Evolutionary conservation across 2,329 filamentous ascomycete species (phyloP).

Genomic region (Dendryphion nanum): DNA sequence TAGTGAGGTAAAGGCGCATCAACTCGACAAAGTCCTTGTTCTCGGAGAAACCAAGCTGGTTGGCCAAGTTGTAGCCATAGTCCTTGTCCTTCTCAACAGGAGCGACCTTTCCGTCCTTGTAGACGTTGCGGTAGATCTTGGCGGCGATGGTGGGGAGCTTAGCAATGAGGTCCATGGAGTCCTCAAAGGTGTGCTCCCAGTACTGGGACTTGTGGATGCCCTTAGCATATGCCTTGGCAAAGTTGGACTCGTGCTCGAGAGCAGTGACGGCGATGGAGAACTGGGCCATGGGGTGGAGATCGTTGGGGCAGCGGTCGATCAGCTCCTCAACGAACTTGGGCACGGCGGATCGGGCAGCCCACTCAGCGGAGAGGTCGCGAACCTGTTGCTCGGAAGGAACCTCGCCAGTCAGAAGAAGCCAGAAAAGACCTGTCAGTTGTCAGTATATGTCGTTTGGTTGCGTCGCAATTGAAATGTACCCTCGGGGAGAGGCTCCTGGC

Average conservation of each 20-base stretch:
- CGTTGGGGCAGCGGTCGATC: conserved; percentile 98
- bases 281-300: conserved; percentile 99
- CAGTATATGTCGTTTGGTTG: conserved; percentile 7
- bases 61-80: conserved; percentile 98
- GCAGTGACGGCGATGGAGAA: conserved; percentile 97
- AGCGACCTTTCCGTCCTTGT: conserved; percentile 99
- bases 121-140: conserved; percentile 99
- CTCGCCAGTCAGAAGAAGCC: conserved; percentile 97
- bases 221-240: conserved; percentile 98
- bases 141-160: conserved; percentile 98
- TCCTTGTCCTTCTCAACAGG: conserved; percentile 98
- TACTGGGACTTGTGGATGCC: conserved; percentile 99
- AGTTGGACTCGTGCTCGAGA: conserved; percentile 96
- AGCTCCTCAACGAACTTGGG: conserved; percentile 99
- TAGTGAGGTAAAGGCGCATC: conserved; percentile 98
- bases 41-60: conserved; percentile 94
- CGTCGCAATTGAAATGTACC: conserved; percentile 53
- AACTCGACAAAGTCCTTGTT: conserved; percentile 98
- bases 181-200: conserved; percentile 99
- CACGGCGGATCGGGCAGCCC: conserved; percentile 94
- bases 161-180: conserved; percentile 99
- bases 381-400: conserved; percentile 98
- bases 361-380: conserved; percentile 95
- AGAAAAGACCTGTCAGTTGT: conserved; percentile 79
- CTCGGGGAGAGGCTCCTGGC: conserved; percentile 95